phyloP scores from a whole-genome alignment of 2,329 filamentous ascomycete species.

The Coniochaeta hoffmannii region DNA sequence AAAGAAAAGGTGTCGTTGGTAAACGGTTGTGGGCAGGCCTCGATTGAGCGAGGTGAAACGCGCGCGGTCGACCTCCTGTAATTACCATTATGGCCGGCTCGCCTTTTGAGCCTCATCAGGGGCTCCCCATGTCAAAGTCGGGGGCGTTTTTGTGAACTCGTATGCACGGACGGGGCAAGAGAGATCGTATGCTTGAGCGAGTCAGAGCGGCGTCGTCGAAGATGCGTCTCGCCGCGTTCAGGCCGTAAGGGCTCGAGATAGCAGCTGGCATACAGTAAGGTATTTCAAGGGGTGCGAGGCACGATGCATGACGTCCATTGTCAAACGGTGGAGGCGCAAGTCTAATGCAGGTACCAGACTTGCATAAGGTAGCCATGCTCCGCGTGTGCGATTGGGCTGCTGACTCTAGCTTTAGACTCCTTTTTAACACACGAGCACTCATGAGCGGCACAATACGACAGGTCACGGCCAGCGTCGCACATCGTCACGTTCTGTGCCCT shows the following conservation, averaged over 20 bases:
- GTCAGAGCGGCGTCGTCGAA: background rate
- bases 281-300: too few species aligned
- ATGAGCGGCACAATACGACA: background rate
- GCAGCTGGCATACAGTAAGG: background rate
- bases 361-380: background rate
- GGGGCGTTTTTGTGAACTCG: background rate
- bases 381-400: background rate
- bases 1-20: too few species aligned
- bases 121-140: background rate
- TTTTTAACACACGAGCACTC: background rate
- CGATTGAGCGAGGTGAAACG: background rate
- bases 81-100: background rate
- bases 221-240: background rate
- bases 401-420: background rate
- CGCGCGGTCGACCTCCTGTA: background rate
- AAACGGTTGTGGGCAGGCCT: background rate
- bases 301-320: background rate
- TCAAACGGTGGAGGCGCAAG: background rate
- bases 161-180: background rate
- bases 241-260: background rate
- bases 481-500: background rate
- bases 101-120: background rate
- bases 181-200: background rate
- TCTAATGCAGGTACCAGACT: background rate
- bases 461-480: background rate